Base-by-base conservation (phyloP, 2,329 filamentous ascomycete species). In the Tolypocladium endophyticum region DNA sequence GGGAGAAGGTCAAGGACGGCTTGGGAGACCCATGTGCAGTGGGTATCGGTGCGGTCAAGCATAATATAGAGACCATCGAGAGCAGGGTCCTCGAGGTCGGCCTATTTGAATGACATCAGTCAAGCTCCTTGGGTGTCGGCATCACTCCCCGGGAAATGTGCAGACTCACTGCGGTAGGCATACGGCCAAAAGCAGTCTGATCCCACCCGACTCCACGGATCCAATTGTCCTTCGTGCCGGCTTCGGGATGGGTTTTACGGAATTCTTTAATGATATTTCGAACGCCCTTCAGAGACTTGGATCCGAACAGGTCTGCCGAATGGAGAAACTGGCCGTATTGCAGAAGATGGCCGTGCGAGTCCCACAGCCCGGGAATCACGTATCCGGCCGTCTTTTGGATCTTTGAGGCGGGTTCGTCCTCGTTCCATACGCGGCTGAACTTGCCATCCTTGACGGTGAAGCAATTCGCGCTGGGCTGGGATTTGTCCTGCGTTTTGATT, bases 121-220 rank as follows among this genome's bases (percentile, higher is more conserved):
- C 9, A 53, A 23, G 30, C 4, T 14, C 11, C 20, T n/a, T 28
- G 4, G 4, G 3, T 11, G 6, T 12, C 4, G 43, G 23, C 2
- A 47, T 14, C 43, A 6, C n/a, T 25, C 38, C 3, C 16, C 4
- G 43, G 23, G 18, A 14, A 18, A 3, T 16, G 4, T 6, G n/a
- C 6, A 58, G 33, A 76, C 81, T 67, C 72, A 84, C 82, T 65
- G 86, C 83, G 39, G 81, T 84, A 9, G 87, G 87, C 86, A 87
- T 86, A 7, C 79, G 79, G 2, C 83, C 82, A 67, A 88, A 81
- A 28, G 78, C 76, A 60, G 82, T 83, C 73, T 89, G 87, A 67
- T 89, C 87, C 87, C 87, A 90, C 1, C 87, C 87, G 18, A 87
- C 78, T 0, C 87, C 87, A 59, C 86, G 76, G 54, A 88, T 71